Evolutionary conservation across 495 filamentous ascomycete species (phyloP), one percentile per base, ranked within the genome.

Genomic region (Penicillium desertorum): DNA sequence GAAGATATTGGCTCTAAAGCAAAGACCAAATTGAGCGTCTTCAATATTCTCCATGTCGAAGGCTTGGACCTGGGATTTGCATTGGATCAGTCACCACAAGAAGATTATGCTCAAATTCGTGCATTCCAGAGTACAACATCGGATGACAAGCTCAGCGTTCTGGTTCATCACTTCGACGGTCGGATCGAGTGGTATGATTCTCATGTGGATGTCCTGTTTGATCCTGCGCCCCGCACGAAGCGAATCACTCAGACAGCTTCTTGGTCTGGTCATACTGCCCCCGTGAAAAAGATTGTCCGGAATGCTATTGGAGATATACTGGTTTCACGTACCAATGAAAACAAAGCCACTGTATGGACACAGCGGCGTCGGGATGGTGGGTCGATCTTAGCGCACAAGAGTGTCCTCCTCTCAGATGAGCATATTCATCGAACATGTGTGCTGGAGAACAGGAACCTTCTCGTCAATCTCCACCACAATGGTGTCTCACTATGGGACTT

Each of bases 141-240:
- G 6, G 79, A 77, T 4, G 85, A 85, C 22, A 78, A 84, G 36
- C 76, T 98, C 36, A 85, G 85, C 42, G 66, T 98, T n/a, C 75
- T 99, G 8, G 76, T 90, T 14, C 92, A 98, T 66, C 84, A 87
- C 62, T 96, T 96, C 62, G 90, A 96, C 58, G 92, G 93, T 46
- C 82, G 82, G 44, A 83, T 98, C 56, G 84, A 88, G 59, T 90
- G 91, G 76, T 90, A 89, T 67, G 83, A 91, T 57, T 87, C 84
- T 54, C 86, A 85, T 55, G 76, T 96, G 20, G 90, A 95, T 60
- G 77, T 86, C 44, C 74, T 98, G 14, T 89, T 98, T 57, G 94
- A 94, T 71, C 88, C 88, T 9, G 83, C 85, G 11, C 82, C 87
- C 17, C 83, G 84, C 32, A 70, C 75, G n/a, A 78, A 81, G 48